Base-by-base conservation (phyloP, 2,329 filamentous ascomycete genomes). In the Fusarium udum region DNA sequence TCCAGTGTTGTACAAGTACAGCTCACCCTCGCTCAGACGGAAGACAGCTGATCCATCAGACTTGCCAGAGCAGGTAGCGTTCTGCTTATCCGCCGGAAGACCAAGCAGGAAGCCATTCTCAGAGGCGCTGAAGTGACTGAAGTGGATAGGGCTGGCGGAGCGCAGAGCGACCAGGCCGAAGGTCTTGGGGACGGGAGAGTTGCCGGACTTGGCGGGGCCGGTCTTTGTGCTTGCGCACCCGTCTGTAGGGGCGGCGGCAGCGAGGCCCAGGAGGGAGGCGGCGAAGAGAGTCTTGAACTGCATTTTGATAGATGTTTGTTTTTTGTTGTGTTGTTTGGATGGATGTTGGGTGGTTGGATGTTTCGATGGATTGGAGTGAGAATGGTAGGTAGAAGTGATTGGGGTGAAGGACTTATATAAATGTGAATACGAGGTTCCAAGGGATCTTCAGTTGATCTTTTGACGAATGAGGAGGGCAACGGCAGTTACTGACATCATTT, bases 121-220 rank as follows among this genome's bases (percentile, higher is more conserved):
- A 10, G 82, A 75, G 37, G 89, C 89, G 66, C 83, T 83, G 78
- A 88, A 79, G 42, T 60, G 32, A 15, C 80, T 69, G 69, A 85
- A 85, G 73, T 91, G 87, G 31, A 91, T 82, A 0, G 75, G 77
- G 66, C 82, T 86, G 71, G 80, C 86, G 13, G 87, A 86, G 69
- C 84, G 84, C 59, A 89, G 83, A 49, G 87, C 80, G 73, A 87
- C 79, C 64, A 90, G 64, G 64, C 80, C 78, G 76, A 91, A 91
- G 53, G 66, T 12, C 67, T 69, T 70, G 12, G 57, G 48, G 4
- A 7, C 14, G 10, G 24, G 20, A 9, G 64, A 49, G 14, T 24
- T 37, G 6, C 20, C 7, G 2, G 63, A 3, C 49, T 65, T 57
- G 49, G 81, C 78, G 37, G 53, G 58, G 7, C 24, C 31, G 26